Base-by-base conservation (phyloP, 169 alveolate genomes). In the Eimeria maxima region DNA sequence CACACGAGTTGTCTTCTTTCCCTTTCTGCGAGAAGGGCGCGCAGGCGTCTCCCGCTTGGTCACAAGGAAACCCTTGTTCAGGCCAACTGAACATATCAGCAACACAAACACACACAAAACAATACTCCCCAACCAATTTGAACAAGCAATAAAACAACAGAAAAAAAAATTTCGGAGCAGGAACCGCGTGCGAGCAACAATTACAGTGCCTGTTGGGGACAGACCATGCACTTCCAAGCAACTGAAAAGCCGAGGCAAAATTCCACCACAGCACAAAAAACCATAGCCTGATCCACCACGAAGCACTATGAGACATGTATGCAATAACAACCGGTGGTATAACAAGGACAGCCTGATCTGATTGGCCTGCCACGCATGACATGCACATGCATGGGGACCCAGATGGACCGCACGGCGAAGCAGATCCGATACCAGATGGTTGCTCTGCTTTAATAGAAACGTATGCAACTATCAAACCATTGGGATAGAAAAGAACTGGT, bases 51-150 rank as follows among this genome's bases (percentile, higher is more conserved):
- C 74, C 86, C 97, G 63, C 92, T 95, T 74, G 50, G 97, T 95
- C 83, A 95, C 97, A 45, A 97, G 90, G 95, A 76, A 96, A 33
- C 97, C 97, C 94, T 93, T 92, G 96, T 95, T 93, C 84, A 95
- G 69, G 91, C 97, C 97, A 57, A 90, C 97, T 90, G 96, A 29
- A 55, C 13, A 57, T 18, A 29, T 44, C 78, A 69, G 47, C 44
- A 69, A 50, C 95, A 65, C 1, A 44, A 27, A 10, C 86, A 44
- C 14, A 44, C 57, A 24, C 57, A 5, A 10, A 44, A 42, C 29
- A 18, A 14, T 0, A 73, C 33, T 27, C 10, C 50, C 0, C 57
- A 73, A 24, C 16, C 6, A 33, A 14, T 60, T 74, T 42, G 29
- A 42, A 42, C 20, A 45, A 0, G 13, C 7, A 7, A 4, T 20